Evolutionary conservation across 2,329 filamentous ascomycete genomes (phyloP).

Genomic region (Trichophyton schoenleinii): DNA sequence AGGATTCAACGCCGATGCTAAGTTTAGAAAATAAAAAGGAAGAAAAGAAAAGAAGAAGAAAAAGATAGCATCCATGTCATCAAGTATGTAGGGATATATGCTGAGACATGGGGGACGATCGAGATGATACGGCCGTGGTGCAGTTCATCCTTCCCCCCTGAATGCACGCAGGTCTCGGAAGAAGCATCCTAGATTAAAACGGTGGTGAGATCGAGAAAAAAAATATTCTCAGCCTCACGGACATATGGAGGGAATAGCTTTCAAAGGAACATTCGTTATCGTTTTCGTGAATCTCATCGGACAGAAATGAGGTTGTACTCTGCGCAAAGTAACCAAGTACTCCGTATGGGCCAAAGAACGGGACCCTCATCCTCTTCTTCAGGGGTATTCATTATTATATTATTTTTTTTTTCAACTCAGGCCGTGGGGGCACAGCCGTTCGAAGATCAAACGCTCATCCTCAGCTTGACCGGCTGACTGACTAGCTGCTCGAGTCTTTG

Average conservation of each 20-base stretch:
- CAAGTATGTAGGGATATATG: background rate
- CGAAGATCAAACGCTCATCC: background rate
- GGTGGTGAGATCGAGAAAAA: background rate
- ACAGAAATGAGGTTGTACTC: too few relatives aligned
- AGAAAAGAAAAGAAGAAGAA: background rate
- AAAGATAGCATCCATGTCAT: background rate
- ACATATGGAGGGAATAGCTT: background rate
- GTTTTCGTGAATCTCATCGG: too few relatives aligned
- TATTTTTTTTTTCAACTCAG: background rate
- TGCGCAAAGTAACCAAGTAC: too few relatives aligned
- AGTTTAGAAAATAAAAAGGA: background rate
- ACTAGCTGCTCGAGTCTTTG: background rate
- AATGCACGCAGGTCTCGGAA: background rate
- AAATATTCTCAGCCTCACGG: background rate
- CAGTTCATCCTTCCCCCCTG: background rate
- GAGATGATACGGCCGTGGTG: background rate
- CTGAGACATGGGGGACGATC: background rate
- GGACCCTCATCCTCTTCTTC: too few relatives aligned
- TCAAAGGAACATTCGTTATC: too few relatives aligned
- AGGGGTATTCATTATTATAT: too few relatives aligned
- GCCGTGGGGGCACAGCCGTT: background rate
- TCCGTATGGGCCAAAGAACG: too few relatives aligned
- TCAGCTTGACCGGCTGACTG: background rate
- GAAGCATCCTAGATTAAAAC: background rate
- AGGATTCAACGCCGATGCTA: conserved; percentile 1